These are phyloP conservation scores for Terana coerulea DNA, from an alignment of 768 basidiomycete genomes.

Conservation along the genomic window DNA sequence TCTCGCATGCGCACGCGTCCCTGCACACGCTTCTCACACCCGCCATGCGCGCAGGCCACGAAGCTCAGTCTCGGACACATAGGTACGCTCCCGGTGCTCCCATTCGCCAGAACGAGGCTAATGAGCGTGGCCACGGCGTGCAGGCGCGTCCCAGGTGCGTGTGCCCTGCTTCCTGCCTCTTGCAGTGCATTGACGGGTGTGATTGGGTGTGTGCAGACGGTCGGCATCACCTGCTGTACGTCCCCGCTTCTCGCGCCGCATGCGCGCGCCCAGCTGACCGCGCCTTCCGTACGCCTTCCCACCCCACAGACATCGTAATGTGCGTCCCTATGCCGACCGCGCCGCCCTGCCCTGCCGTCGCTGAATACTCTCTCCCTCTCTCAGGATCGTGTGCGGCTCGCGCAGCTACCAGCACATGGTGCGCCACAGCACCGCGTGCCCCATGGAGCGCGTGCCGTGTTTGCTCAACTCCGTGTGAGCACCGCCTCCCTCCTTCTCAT, in stretches of 20 bases:
- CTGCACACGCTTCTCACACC: neutral
- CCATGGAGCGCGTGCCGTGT: neutral
- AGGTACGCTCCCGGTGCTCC: too few species aligned
- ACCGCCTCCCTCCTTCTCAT: neutral
- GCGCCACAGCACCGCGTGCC: neutral
- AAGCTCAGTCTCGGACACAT: neutral
- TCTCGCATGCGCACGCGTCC: neutral
- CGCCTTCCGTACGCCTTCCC: neutral
- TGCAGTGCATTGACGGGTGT: too few species aligned
- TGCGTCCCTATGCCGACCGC: slow-evolving; percentile 1
- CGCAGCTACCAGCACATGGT: slow-evolving; percentile 2
- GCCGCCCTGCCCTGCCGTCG: neutral
- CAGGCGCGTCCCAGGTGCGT: too few species aligned
- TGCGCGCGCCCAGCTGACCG: too few species aligned
- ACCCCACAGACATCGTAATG: slow-evolving; percentile 8
- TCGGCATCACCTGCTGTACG: slow-evolving; percentile 2
- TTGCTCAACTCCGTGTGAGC: neutral
- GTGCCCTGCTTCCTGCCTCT: too few species aligned
- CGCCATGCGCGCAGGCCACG: neutral
- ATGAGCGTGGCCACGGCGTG: neutral
- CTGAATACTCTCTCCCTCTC: neutral
- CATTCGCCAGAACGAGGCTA: neutral
- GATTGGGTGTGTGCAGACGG: neutral
- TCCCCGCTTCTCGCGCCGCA: neutral
- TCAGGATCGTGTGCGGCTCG: slow-evolving; percentile 1